A percentile compares a stretch with the other conserved stretches of the same genome.
These are phyloP conservation scores for Waltergamsia citrina DNA, from an alignment of 2,329 filamentous ascomycete genomes.

Conservation along the genomic window DNA sequence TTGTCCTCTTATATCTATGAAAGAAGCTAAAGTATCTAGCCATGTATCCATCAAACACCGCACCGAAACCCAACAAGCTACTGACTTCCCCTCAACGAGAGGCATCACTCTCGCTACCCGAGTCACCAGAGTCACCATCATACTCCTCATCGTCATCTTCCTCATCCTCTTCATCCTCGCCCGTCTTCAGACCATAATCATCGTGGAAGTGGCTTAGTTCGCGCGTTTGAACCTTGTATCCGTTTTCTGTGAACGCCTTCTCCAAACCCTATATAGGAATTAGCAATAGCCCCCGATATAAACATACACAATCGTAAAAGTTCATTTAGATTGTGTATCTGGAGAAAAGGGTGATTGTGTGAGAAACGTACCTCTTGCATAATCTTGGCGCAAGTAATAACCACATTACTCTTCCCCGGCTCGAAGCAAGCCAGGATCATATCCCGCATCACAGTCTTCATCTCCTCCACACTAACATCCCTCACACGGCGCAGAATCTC, in stretches of 20 bases:
- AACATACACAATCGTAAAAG: no score
- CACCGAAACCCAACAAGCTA: no score
- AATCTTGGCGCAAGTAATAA: constrained; percentile 78
- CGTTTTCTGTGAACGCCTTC: constrained; percentile 62
- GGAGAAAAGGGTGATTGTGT: constrained; percentile 2
- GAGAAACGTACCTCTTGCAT: constrained; percentile 61
- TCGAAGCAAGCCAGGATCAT: constrained; percentile 74
- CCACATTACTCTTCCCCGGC: constrained; percentile 70
- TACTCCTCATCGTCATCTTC: constrained; percentile 37
- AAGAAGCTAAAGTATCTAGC: no score
- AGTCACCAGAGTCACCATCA: constrained; percentile 12
- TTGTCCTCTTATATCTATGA: no score
- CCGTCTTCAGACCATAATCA: constrained; percentile 72
- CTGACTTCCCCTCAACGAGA: no score
- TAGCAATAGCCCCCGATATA: no score
- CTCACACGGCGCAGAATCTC: constrained; percentile 69
- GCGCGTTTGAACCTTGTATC: constrained; percentile 70
- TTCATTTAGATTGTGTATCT: not conserved
- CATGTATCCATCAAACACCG: no score
- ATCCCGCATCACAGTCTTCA: constrained; percentile 63
- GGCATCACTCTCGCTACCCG: constrained; percentile 5
- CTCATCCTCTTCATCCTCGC: constrained; percentile 46
- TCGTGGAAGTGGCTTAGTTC: constrained; percentile 76
- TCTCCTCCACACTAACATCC: constrained; percentile 65
- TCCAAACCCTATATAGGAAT: constrained; percentile 68